Evolutionary conservation across 1,284 basidiomycete species (phyloP), one percentile per base, ranked within the genome.

Genomic region (Rhodotorula glutinis): DNA sequence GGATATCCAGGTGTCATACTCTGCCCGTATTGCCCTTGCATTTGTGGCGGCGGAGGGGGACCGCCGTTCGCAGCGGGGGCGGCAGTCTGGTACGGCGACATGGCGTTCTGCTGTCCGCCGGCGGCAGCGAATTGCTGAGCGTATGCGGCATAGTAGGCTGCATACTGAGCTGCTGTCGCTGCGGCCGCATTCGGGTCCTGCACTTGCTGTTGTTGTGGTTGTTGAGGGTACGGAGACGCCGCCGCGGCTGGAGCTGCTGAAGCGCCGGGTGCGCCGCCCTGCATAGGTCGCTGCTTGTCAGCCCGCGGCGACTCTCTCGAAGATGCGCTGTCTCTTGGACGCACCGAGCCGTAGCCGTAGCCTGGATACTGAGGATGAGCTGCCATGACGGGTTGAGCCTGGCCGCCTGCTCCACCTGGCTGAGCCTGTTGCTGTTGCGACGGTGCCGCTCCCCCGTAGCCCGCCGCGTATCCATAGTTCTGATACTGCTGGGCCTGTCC

Each of bases 291-390:
- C n/a, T n/a, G n/a, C n/a, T n/a, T 8, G 4, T 9, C 29, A 29
- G 29, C 10, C 4, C 27, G 29, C 13, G 16, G 19, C 4, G 2
- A 1, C n/a, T n/a, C n/a, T n/a, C n/a, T n/a, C n/a, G n/a, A n/a
- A n/a, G n/a, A n/a, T n/a, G n/a, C n/a, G n/a, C n/a, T n/a, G n/a
- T n/a, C n/a, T n/a, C 16, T 9, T 10, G 17, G 2, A 49, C 66
- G 44, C 40, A 69, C 72, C 58, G 60, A 57, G 7, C 62, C 69
- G 55, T 73, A 73, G 30, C 69, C 72, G 57, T 73, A 73, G 3
- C 66, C 72, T 0, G 69, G 69, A 47, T 73, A 73, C 53, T 73
- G 72, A 17, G 66, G 69, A 43, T 73, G 71, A 2, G 69, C 56
- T 1, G 69, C 63, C 53, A 65, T 52, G 29, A 58, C 57, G 21